Percentiles rank a stretch among this genome's conserved stretches.
Evolutionary conservation across 1,284 basidiomycete species (phyloP).

Genomic region (Inonotus obliquus): DNA sequence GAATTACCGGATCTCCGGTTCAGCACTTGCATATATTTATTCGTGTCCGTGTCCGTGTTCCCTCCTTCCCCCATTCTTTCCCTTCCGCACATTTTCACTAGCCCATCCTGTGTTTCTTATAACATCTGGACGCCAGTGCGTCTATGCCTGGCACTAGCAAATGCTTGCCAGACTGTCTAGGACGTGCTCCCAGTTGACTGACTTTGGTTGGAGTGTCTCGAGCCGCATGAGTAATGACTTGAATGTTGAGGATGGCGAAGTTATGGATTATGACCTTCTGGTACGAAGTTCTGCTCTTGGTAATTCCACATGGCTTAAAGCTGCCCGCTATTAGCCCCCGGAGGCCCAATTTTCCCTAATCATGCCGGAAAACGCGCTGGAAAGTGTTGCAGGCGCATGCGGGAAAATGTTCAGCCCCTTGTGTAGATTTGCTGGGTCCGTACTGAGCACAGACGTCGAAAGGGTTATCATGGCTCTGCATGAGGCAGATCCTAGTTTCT

Average conservation of each 20-base stretch:
- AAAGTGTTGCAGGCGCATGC: conserved; percentile 25
- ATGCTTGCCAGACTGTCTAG: conserved; percentile 17
- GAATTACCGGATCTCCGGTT: conserved; percentile 4
- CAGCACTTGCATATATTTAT: background rate
- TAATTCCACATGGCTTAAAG: background rate
- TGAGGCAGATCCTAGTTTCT: conserved; percentile 18
- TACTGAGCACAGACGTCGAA: conserved; percentile 28
- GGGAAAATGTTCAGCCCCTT: conserved; percentile 27
- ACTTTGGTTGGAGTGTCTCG: background rate
- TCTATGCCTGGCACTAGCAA: conserved; percentile 4
- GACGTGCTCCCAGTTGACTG: conserved; percentile 2
- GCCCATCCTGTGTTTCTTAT: background rate
- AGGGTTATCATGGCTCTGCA: conserved; percentile 25
- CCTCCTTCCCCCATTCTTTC: background rate
- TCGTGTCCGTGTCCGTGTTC: background rate
- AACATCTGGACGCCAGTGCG: background rate
- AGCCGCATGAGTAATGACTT: background rate
- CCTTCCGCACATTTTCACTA: background rate
- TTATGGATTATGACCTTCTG: background rate
- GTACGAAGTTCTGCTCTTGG: background rate
- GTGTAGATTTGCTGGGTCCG: conserved; percentile 23
- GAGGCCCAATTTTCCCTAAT: conserved; percentile 11
- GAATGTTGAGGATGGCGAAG: background rate
- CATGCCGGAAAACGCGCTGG: conserved; percentile 9
- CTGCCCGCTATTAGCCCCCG: background rate